A percentile compares a stretch with the other conserved stretches of the same genome.
Conservation (phyloP, 1,284 basidiomycete species). For the Ceraceosorus guamensis region DNA sequence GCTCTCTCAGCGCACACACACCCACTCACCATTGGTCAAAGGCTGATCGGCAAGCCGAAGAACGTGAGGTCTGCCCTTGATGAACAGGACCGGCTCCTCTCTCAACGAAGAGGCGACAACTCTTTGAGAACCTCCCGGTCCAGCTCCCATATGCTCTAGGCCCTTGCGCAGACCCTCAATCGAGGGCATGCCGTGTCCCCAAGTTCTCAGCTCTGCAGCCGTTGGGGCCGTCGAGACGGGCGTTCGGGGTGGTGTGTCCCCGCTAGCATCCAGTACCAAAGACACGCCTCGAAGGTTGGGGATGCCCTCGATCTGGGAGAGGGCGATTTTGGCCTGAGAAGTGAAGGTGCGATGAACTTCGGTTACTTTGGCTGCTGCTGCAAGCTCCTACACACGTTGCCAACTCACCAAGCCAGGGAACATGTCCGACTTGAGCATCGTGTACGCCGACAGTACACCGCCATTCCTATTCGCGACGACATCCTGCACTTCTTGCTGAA, state of each 20-base stretch:
- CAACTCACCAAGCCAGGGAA: slow-evolving; percentile 54
- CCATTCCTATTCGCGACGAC: slow-evolving; percentile 74
- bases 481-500: slow-evolving; percentile 50
- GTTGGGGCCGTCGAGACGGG: not conserved
- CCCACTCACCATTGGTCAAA: slow-evolving; percentile 27
- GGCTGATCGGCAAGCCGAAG: slow-evolving; percentile 70
- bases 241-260: too few relatives aligned
- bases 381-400: slow-evolving; percentile 25
- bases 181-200: slow-evolving; percentile 47
- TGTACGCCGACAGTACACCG: slow-evolving; percentile 78
- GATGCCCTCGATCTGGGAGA: slow-evolving; percentile 39
- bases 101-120: slow-evolving; percentile 46
- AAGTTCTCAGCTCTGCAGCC: slow-evolving; percentile 31
- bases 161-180: slow-evolving; percentile 43
- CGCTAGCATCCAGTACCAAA: slow-evolving; percentile 10
- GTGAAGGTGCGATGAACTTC: not conserved
- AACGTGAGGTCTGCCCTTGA: slow-evolving; percentile 68
- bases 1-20: too few relatives aligned
- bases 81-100: slow-evolving; percentile 46
- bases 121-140: slow-evolving; percentile 19
- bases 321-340: slow-evolving; percentile 7
- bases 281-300: slow-evolving; percentile 43
- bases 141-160: slow-evolving; percentile 39
- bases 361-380: slow-evolving; percentile 14
- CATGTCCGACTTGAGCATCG: slow-evolving; percentile 95